Evolutionary conservation across 805 yeast species (phyloP).

Genomic region (Candida nanaspora): DNA sequence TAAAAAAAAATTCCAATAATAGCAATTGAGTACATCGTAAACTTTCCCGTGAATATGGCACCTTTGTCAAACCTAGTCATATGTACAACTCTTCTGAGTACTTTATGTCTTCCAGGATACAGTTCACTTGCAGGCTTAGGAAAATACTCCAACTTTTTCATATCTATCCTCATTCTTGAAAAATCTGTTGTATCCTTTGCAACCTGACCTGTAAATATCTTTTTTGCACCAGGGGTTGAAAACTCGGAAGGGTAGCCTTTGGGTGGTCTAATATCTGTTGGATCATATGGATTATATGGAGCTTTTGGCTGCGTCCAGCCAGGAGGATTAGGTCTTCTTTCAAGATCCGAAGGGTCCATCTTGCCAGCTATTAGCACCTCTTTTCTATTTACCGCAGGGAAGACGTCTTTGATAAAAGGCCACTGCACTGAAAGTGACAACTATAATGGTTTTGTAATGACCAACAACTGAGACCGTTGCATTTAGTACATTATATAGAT

Average conservation of each 20-base stretch:
- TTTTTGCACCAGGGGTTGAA: constrained; percentile 54
- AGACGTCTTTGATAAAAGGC: no score
- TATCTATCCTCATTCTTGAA: constrained; percentile 61
- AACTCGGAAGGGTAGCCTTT: constrained; percentile 84
- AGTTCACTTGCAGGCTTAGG: constrained; percentile 70
- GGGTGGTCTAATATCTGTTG: constrained; percentile 68
- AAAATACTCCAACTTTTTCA: constrained; percentile 65
- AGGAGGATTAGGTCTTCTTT: constrained; percentile 66
- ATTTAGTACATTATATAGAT: no score
- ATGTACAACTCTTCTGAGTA: constrained; percentile 51
- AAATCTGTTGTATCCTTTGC: constrained; percentile 65
- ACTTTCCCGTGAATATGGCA: constrained; percentile 46
- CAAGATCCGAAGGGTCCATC: constrained; percentile 22
- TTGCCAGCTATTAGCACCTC: not conserved
- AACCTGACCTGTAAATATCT: constrained; percentile 34
- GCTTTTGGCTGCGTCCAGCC: constrained; percentile 81
- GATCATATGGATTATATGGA: constrained; percentile 82
- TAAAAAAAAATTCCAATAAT: constrained; percentile 63
- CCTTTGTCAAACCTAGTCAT: constrained; percentile 51
- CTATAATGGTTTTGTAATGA: no score
- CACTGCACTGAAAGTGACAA: no score
- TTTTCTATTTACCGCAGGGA: not conserved
- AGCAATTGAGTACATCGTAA: constrained; percentile 40
- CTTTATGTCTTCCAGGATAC: constrained; percentile 76
- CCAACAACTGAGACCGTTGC: no score